These are phyloP conservation scores for Petunia axillaris DNA, from an alignment of 257 asterid species.

Conservation along the genomic window DNA sequence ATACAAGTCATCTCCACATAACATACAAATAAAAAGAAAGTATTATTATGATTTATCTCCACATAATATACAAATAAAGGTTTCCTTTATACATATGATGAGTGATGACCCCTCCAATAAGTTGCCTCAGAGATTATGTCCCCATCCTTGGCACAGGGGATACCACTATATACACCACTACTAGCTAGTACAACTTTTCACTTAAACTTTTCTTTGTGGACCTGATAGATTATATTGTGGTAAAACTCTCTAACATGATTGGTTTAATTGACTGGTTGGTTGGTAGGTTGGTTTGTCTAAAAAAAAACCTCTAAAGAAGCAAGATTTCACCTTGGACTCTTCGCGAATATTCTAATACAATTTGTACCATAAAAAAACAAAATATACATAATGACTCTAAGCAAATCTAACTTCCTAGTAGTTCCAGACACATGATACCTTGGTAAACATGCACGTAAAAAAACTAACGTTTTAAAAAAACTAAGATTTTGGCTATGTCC, in stretches of 20 bases:
- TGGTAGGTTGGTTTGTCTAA: constrained; percentile 21
- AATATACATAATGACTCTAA: background rate
- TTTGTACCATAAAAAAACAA: background rate
- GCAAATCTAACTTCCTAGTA: constrained; percentile 19
- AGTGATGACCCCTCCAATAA: background rate
- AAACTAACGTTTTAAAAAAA: background rate
- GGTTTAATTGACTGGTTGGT: background rate
- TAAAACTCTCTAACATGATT: background rate
- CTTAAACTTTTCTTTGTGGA: background rate
- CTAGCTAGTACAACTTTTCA: too few species aligned
- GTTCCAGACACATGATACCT: constrained; percentile 24
- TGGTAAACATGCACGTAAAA: constrained; percentile 27
- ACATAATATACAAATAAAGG: background rate
- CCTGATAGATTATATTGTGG: background rate
- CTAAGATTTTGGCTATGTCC: background rate
- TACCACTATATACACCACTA: background rate
- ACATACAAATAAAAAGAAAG: constrained; percentile 12
- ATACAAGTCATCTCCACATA: constrained; percentile 10
- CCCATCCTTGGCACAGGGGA: constrained; percentile 25
- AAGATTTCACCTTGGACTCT: constrained; percentile 24
- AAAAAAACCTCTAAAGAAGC: constrained; percentile 19
- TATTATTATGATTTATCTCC: too few species aligned
- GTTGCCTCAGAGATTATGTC: constrained; percentile 6
- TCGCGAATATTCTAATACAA: constrained; percentile 21
- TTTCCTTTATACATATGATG: background rate